Percentiles rank a stretch among this genome's conserved stretches.
Conservation (phyloP, 768 basidiomycete genomes). For the Lenzites betulinus region DNA sequence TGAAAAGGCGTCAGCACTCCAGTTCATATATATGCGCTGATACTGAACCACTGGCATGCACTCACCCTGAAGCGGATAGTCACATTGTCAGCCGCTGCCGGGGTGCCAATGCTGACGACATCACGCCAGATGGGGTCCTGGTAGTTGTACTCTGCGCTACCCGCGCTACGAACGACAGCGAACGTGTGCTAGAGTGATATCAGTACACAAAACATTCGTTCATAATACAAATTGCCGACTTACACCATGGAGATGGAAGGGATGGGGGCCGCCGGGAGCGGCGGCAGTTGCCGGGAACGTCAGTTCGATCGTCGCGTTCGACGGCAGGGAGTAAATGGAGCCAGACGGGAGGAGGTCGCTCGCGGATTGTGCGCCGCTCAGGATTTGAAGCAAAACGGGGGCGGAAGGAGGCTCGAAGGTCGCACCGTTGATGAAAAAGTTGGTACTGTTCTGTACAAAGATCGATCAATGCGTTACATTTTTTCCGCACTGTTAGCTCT, state of each 20-base stretch:
- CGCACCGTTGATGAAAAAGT: conserved; percentile 40
- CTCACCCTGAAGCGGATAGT: conserved; percentile 30
- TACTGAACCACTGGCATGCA: not conserved
- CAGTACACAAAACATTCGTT: not conserved
- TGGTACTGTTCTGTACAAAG: conserved; percentile 18
- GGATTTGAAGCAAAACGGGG: conserved; percentile 59
- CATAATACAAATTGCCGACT: conserved; percentile 20
- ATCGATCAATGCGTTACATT: no score
- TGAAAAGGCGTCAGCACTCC: not conserved
- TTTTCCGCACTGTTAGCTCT: not conserved
- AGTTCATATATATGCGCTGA: not conserved
- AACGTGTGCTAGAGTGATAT: conserved; percentile 38
- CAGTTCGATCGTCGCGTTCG: conserved; percentile 50
- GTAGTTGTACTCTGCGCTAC: conserved; percentile 37
- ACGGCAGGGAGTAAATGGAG: conserved; percentile 47
- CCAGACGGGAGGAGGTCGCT: conserved; percentile 51
- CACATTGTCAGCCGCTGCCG: conserved; percentile 20
- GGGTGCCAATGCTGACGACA: conserved; percentile 25
- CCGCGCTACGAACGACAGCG: conserved; percentile 39
- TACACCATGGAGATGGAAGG: conserved; percentile 45
- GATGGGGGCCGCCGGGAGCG: conserved; percentile 41
- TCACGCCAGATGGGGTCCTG: conserved; percentile 40
- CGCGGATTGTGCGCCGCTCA: conserved; percentile 53
- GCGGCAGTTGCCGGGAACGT: conserved; percentile 46
- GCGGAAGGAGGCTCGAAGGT: conserved; percentile 44